Evolutionary conservation across 768 basidiomycete species (phyloP), one percentile per base, ranked within the genome.

Genomic region (Trametes maxima): DNA sequence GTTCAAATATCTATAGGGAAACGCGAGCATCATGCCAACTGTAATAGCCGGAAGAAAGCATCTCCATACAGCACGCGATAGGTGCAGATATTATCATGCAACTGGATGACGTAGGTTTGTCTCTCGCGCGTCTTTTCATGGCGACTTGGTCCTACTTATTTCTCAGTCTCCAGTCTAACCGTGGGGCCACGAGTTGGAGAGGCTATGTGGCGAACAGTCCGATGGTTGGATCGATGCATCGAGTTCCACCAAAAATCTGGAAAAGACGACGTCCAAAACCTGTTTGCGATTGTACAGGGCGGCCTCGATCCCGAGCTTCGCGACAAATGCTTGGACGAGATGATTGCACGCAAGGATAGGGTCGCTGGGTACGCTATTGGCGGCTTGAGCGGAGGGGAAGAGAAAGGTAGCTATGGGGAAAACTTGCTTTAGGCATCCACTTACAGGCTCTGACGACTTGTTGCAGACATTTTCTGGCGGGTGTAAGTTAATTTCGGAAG

Each of bases 81-180:
- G 93, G 94, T 5, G 91, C 88, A 25, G 94, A 96, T 71, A 96
- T 96, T 61, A 93, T 96, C 62, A 95, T 96, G 94, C 94, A 93
- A 71, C 81, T 94, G 17, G 93, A 95, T 72, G 93, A 95, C 73
- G 93, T 95, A 52, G 92, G 92, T 89, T 67, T 72, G 87, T 76
- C 45, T 22, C 50, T 33, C 24, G 0, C 39, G 36, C 57, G 35
- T 24, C 48, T 43, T 60, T 54, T 49, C 35, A 36, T 59, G 59
- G 57, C 25, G 19, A 33, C 36, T 5, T 37, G 2, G 12, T 16
- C 40, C 43, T 21, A 25, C 17, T 16, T 13, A 6, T 21, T 10
- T 16, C 17, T 24, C 59, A 89, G 94, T 95, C 0, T 85, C 90
- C 37, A 94, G 90, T 73, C 74, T 95, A 44, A 91, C 90, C 0